phyloP scores from a whole-genome alignment of 208 protist species.

The Novymonas esmeraldas region DNA sequence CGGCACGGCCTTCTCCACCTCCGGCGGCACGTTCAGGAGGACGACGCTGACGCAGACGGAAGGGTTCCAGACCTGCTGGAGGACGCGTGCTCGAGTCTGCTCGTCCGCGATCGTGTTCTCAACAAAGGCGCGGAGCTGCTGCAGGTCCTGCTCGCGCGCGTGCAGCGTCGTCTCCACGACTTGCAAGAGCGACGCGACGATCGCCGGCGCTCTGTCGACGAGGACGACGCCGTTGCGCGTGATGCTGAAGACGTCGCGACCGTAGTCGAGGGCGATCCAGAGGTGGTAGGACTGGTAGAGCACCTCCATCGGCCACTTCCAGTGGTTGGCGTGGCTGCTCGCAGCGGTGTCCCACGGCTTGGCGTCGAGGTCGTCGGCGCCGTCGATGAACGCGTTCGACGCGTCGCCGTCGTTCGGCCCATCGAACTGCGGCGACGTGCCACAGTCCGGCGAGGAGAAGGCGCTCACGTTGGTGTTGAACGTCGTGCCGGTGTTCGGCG shows the following conservation, averaged over 20 bases:
- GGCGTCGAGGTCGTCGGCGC: slow-evolving; percentile 47
- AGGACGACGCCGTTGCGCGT: slow-evolving; percentile 75
- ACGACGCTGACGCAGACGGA: slow-evolving; percentile 66
- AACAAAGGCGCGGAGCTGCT: slow-evolving; percentile 50
- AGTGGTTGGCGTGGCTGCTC: slow-evolving; percentile 49
- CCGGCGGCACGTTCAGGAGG: slow-evolving; percentile 73
- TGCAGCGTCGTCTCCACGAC: slow-evolving; percentile 62
- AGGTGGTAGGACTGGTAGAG: slow-evolving; percentile 87
- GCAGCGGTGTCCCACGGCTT: slow-evolving; percentile 70
- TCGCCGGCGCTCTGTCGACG: slow-evolving; percentile 68
- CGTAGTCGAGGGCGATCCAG: slow-evolving; percentile 80
- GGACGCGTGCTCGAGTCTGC: slow-evolving; percentile 33
- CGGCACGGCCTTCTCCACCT: slow-evolving; percentile 24
- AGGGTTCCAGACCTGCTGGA: slow-evolving; percentile 78
- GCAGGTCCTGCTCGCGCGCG: slow-evolving; percentile 58
- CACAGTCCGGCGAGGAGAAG: slow-evolving; percentile 25
- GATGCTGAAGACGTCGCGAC: slow-evolving; percentile 63
- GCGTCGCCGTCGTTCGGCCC: slow-evolving; percentile 22
- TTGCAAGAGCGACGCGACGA: slow-evolving; percentile 68
- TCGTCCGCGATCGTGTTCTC: slow-evolving; percentile 42
- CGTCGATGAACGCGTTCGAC: slow-evolving; percentile 33
- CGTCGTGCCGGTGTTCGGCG: slow-evolving; percentile 46
- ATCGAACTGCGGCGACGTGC: slow-evolving; percentile 21
- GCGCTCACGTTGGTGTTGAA: slow-evolving; percentile 26
- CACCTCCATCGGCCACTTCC: slow-evolving; percentile 82